Evolutionary conservation across 106 monocot genomes (phyloP), one percentile per base, ranked within the genome.

Genomic region (Acorus calamus): DNA sequence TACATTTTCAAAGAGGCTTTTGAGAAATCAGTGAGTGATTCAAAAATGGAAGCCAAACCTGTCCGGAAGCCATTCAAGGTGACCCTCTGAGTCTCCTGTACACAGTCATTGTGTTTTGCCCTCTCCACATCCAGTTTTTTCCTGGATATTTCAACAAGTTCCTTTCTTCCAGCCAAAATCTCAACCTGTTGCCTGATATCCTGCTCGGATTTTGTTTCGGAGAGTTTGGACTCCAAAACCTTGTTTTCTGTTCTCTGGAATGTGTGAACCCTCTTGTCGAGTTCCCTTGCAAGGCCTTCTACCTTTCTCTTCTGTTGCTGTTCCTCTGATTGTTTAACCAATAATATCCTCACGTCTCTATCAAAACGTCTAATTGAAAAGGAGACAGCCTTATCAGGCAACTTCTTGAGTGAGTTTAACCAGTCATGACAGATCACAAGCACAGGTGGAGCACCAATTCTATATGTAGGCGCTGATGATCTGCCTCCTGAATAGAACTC

Each of bases 251-350:
- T 76, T 74, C 78, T 85, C 62, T 86, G 84, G 42, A 88, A 79
- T 6, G 83, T 54, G 14, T 57, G 14, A 6, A 73, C 28, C 66
- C 66, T 92, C 64, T 68, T 72, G 28, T 99, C 92, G 2, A 92
- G 67, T 50, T 88, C 98, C 66, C 86, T 99, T 0, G 98, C 79
- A 7, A 92, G 80, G 44, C 7, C 52, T 47, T 99, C 92, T 3
- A 99, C 92, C 69, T 76, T 92, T 61, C 85, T 83, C 80, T 92
- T 99, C 68, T 99, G 98, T 7, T 78, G 84, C 57, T 92, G 98
- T 65, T 99, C 98, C 57, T 88, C 85, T 3, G 79, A 85, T 69
- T 99, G 98, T 66, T 92, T 99, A 10, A 72, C 70, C 79, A 83
- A 86, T 60, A 99, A 64, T 56, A 86, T 60, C 63, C 81, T 83